Evolutionary conservation across 495 filamentous ascomycete species (phyloP).

Genomic region (Xylaria nigripes): DNA sequence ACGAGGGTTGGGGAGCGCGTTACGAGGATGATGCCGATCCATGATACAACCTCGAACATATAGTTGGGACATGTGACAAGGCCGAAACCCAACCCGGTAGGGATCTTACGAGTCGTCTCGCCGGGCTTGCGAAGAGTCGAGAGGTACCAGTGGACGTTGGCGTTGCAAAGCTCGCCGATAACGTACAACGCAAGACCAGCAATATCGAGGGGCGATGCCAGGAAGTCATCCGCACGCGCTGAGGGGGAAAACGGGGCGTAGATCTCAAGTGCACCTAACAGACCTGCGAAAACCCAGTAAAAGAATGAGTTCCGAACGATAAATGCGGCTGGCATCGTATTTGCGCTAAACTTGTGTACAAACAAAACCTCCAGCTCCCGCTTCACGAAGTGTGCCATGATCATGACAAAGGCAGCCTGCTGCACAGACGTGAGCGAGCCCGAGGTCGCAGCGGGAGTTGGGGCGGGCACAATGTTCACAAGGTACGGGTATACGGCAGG

Average conservation of each 20-base stretch:
- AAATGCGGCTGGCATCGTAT: slow-evolving; percentile 82
- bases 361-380: slow-evolving; percentile 91
- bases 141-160: slow-evolving; percentile 68
- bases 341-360: slow-evolving; percentile 88
- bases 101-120: slow-evolving; percentile 79
- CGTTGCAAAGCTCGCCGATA: slow-evolving; percentile 70
- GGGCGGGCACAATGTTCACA: slow-evolving; percentile 29
- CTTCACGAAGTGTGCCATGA: slow-evolving; percentile 83
- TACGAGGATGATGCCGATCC: slow-evolving; percentile 71
- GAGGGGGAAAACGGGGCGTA: slow-evolving; percentile 64
- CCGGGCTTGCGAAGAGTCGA: slow-evolving; percentile 68
- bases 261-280: slow-evolving; percentile 76
- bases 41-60: slow-evolving; percentile 81
- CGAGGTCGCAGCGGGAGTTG: slow-evolving; percentile 5
- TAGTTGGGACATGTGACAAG: slow-evolving; percentile 95
- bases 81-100: slow-evolving; percentile 74
- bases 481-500: slow-evolving; percentile 45
- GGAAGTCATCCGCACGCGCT: slow-evolving; percentile 31
- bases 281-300: slow-evolving; percentile 79
- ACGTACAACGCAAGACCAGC: slow-evolving; percentile 61
- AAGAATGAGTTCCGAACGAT: slow-evolving; percentile 87
- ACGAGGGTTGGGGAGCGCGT: slow-evolving; percentile 65
- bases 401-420: slow-evolving; percentile 59
- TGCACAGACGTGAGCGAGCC: slow-evolving; percentile 54
- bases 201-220: slow-evolving; percentile 41